Conservation (phyloP, 2,329 filamentous ascomycete species). For the Penicillium sp. region DNA sequence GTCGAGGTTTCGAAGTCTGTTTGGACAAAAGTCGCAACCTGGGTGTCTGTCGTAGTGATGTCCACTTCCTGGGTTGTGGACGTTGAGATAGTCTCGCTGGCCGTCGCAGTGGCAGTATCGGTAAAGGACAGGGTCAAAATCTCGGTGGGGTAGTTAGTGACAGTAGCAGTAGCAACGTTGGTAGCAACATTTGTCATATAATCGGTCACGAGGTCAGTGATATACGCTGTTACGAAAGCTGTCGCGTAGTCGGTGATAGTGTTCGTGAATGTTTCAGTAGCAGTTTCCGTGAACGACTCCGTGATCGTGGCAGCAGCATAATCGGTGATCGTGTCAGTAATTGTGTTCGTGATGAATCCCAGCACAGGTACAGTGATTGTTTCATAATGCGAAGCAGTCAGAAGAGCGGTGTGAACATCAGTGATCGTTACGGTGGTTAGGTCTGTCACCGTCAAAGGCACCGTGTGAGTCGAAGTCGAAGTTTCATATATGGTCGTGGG, state of each 20-base stretch:
- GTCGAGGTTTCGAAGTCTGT: slow-evolving; percentile 2
- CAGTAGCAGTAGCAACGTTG: background rate
- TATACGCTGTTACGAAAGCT: background rate
- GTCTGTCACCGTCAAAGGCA: background rate
- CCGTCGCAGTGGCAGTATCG: slow-evolving; percentile 1
- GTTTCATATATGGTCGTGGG: background rate
- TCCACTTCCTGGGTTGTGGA: slow-evolving; percentile 4
- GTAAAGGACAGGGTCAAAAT: slow-evolving; percentile 5
- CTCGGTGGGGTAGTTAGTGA: slow-evolving; percentile 7
- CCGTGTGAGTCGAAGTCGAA: background rate
- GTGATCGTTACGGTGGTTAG: background rate
- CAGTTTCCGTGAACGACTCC: slow-evolving; percentile 2
- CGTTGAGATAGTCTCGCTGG: slow-evolving; percentile 1
- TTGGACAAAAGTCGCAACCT: background rate
- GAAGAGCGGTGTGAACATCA: background rate
- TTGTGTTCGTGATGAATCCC: background rate
- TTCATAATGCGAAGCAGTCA: background rate
- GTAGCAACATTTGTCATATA: background rate
- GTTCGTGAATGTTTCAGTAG: slow-evolving; percentile 1
- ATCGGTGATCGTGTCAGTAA: slow-evolving; percentile 1
- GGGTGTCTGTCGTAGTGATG: background rate
- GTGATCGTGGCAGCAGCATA: slow-evolving; percentile 4
- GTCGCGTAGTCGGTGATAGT: slow-evolving; percentile 4
- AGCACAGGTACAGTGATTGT: background rate
- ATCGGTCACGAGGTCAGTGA: background rate